These are phyloP conservation scores for Lasiosphaeria hispida DNA, from an alignment of 495 filamentous ascomycete genomes.

Conservation along the genomic window DNA sequence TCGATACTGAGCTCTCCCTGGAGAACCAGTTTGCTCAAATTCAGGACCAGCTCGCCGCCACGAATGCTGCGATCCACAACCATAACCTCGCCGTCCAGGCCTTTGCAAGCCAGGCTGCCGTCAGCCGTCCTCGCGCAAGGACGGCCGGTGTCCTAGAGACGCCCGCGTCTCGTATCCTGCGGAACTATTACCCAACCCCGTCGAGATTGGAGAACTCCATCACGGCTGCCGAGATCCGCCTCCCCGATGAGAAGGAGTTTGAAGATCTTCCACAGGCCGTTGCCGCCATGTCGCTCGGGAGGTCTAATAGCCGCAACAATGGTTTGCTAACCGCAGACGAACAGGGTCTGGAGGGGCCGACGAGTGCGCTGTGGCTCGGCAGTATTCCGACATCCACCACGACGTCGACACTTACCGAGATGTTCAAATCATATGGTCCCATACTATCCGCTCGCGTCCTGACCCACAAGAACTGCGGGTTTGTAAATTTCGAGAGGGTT, in stretches of 20 bases:
- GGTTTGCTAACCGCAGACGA: slow-evolving; percentile 63
- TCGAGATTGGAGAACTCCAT: slow-evolving; percentile 84
- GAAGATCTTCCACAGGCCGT: slow-evolving; percentile 69
- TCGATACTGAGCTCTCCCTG: slow-evolving; percentile 68
- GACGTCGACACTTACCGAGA: slow-evolving; percentile 84
- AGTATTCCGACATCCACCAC: slow-evolving; percentile 98
- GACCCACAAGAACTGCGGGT: slow-evolving; percentile 98
- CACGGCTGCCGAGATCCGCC: slow-evolving; percentile 71
- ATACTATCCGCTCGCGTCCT: slow-evolving; percentile 91
- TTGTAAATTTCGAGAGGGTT: slow-evolving; percentile 91
- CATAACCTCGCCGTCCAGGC: slow-evolving; percentile 94
- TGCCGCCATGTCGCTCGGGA: slow-evolving; percentile 71
- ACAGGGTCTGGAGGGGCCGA: slow-evolving; percentile 81
- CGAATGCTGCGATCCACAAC: slow-evolving; percentile 86
- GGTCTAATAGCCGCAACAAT: slow-evolving; percentile 57
- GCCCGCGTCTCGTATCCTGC: slow-evolving; percentile 67
- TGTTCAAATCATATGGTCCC: slow-evolving; percentile 86
- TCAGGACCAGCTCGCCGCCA: slow-evolving; percentile 64
- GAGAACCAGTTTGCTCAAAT: slow-evolving; percentile 64
- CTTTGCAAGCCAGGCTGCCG: slow-evolving; percentile 77
- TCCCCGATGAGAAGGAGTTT: slow-evolving; percentile 71
- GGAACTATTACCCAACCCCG: slow-evolving; percentile 76
- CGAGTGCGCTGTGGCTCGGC: slow-evolving; percentile 92
- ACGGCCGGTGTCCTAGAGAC: slow-evolving; percentile 88
- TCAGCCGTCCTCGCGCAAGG: slow-evolving; percentile 75